Percentiles rank a stretch among this genome's conserved stretches.
Conservation (phyloP, 495 filamentous ascomycete genomes). For the Aspergillus egyptiacus region DNA sequence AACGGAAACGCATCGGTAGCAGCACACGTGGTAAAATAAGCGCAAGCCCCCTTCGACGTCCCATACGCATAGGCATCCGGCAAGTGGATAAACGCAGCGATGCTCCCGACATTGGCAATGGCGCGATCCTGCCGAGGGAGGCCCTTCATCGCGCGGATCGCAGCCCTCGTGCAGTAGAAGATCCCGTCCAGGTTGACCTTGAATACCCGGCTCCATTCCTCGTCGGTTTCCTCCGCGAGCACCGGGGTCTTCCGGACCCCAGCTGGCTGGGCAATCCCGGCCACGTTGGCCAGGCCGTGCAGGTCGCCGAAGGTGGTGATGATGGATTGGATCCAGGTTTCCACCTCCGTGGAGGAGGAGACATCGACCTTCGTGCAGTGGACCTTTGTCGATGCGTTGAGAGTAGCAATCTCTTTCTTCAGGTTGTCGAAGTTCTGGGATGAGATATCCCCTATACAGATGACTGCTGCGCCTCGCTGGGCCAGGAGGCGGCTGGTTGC, state of each 20-base stretch:
- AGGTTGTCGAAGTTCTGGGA: neutral
- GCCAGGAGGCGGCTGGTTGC: conserved; percentile 6
- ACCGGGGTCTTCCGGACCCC: neutral
- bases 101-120: conserved; percentile 11
- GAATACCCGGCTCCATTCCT: neutral
- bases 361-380: conserved; percentile 2
- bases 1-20: neutral
- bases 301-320: conserved; percentile 1
- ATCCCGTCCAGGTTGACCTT: conserved; percentile 11
- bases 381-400: conserved; percentile 10
- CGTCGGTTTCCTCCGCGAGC: conserved; percentile 8
- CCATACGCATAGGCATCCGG: conserved; percentile 11
- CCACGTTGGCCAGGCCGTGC: conserved; percentile 8
- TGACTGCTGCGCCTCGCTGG: neutral
- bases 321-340: neutral
- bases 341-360: neutral
- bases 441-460: conserved; percentile 1
- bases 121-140: neutral
- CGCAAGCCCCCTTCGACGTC: conserved; percentile 2
- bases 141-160: conserved; percentile 7
- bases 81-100: neutral
- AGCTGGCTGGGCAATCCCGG: conserved; percentile 5
- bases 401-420: neutral
- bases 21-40: conserved; percentile 1
- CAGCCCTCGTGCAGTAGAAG: conserved; percentile 6